A percentile compares a stretch with the other conserved stretches of the same genome.
Conservation (phyloP, 495 filamentous ascomycete species). For the Melanomma pulvis-pyrius region DNA sequence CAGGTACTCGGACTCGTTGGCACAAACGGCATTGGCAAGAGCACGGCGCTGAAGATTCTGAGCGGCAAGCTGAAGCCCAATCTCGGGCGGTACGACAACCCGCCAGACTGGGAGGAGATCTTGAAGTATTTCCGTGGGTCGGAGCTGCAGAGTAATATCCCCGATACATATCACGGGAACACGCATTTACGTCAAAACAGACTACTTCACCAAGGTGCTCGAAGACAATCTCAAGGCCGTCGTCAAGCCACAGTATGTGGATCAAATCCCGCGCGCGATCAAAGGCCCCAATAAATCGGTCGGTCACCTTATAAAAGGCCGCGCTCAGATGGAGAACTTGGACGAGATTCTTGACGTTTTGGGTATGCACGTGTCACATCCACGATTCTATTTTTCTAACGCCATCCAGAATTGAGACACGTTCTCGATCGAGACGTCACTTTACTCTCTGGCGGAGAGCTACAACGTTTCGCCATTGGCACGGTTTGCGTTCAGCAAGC, state of each 20-base stretch:
- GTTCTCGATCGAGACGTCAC: conserved; percentile 86
- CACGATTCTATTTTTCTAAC: conserved; percentile 36
- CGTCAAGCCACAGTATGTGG: conserved; percentile 98
- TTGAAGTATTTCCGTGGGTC: conserved; percentile 97
- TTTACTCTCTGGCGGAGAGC: conserved; percentile 91
- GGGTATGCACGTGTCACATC: conserved; percentile 48
- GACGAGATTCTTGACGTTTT: conserved; percentile 83
- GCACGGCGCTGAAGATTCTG: conserved; percentile 95
- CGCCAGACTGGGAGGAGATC: conserved; percentile 98
- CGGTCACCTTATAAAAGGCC: conserved; percentile 70
- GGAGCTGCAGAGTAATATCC: conserved; percentile 84
- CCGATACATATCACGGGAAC: background rate
- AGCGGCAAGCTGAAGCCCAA: conserved; percentile 98
- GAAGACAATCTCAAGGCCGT: conserved; percentile 97
- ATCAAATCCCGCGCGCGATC: conserved; percentile 93
- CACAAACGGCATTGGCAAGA: conserved; percentile 99
- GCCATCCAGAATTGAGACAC: conserved; percentile 70
- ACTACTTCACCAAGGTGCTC: conserved; percentile 97
- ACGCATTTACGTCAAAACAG: conserved; percentile 49
- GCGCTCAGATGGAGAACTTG: conserved; percentile 75
- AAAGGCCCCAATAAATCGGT: conserved; percentile 76
- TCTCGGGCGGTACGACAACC: conserved; percentile 89
- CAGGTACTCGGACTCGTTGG: conserved; percentile 97
- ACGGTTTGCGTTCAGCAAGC: conserved; percentile 94
- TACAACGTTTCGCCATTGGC: conserved; percentile 96